Conservation (phyloP, 768 basidiomycete genomes). For the Pisolithus tinctorius region DNA sequence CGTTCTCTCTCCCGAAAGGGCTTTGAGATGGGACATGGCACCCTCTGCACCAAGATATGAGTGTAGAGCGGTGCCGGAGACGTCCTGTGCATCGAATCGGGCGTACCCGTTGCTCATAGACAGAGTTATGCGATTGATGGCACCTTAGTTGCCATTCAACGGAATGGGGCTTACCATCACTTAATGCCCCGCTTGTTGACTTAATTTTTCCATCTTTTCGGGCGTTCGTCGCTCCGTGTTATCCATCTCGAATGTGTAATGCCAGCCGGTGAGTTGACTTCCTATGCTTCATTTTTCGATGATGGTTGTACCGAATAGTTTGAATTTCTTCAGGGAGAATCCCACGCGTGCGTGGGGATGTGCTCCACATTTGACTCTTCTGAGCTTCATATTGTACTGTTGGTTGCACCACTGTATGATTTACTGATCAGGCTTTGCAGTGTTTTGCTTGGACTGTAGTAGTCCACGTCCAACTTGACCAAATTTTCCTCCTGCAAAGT, state of each 20-base stretch:
- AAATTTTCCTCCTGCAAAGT: too few species aligned
- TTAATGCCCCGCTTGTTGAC: constrained; percentile 39
- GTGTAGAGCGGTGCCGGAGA: constrained; percentile 45
- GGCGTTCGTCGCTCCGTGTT: constrained; percentile 46
- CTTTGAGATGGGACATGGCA: constrained; percentile 27
- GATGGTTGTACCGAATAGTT: constrained; percentile 31
- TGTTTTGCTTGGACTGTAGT: too few species aligned
- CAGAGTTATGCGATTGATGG: constrained; percentile 82
- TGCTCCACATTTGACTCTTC: constrained; percentile 71
- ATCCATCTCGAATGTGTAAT: not conserved
- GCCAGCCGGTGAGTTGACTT: constrained; percentile 20
- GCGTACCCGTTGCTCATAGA: constrained; percentile 72
- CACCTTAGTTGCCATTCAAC: constrained; percentile 47
- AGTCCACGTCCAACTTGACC: too few species aligned
- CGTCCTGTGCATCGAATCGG: constrained; percentile 26
- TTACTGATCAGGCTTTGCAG: constrained; percentile 7
- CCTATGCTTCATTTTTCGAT: constrained; percentile 44
- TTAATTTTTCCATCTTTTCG: constrained; percentile 46
- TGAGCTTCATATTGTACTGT: constrained; percentile 8
- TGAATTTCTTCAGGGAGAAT: constrained; percentile 95
- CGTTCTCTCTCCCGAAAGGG: constrained; percentile 11
- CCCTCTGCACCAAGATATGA: constrained; percentile 64
- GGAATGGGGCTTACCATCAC: constrained; percentile 91
- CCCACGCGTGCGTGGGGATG: constrained; percentile 46
- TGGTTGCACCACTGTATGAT: not conserved